phyloP scores from a whole-genome alignment of 2,329 filamentous ascomycete genomes.

The Zymoseptoria ardabiliae region DNA sequence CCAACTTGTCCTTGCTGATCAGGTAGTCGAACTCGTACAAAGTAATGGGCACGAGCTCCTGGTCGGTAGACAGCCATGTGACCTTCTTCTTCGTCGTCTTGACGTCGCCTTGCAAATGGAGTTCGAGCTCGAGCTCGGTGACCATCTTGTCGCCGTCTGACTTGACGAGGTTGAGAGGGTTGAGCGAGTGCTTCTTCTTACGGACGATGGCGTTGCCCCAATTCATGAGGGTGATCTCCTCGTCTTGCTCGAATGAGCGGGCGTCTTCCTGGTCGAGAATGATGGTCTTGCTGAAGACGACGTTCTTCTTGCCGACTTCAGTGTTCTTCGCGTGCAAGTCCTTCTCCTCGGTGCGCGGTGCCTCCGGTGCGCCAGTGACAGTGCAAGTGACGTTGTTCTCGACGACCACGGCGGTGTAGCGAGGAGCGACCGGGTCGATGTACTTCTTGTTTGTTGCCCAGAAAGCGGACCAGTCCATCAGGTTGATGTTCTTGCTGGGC shows the following conservation, averaged over 20 bases:
- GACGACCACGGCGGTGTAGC: slow-evolving; percentile 53
- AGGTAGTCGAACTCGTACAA: slow-evolving; percentile 93
- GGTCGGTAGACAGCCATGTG: slow-evolving; percentile 77
- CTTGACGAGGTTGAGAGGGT: slow-evolving; percentile 41
- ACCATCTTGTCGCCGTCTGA: slow-evolving; percentile 50
- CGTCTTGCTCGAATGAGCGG: slow-evolving; percentile 69
- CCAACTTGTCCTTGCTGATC: slow-evolving; percentile 88
- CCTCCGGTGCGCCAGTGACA: slow-evolving; percentile 26
- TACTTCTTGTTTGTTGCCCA: slow-evolving; percentile 49
- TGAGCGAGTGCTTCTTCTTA: slow-evolving; percentile 45
- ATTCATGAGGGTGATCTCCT: slow-evolving; percentile 93
- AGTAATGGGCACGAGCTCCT: slow-evolving; percentile 73
- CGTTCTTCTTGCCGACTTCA: slow-evolving; percentile 76
- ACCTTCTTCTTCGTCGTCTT: slow-evolving; percentile 96
- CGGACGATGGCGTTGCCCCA: slow-evolving; percentile 87
- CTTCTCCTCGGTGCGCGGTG: slow-evolving; percentile 60
- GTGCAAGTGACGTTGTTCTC: slow-evolving; percentile 55
- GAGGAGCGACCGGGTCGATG: slow-evolving; percentile 42
- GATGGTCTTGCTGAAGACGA: slow-evolving; percentile 66
- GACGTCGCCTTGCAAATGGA: slow-evolving; percentile 88
- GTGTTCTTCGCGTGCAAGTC: slow-evolving; percentile 87
- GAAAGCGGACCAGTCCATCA: slow-evolving; percentile 70
- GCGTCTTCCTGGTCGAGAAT: slow-evolving; percentile 83
- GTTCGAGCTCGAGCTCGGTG: slow-evolving; percentile 66
- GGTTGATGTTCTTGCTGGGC: slow-evolving; percentile 74